Evolutionary conservation across 306 rosid species (phyloP).

Genomic region (Sindora glabra): DNA sequence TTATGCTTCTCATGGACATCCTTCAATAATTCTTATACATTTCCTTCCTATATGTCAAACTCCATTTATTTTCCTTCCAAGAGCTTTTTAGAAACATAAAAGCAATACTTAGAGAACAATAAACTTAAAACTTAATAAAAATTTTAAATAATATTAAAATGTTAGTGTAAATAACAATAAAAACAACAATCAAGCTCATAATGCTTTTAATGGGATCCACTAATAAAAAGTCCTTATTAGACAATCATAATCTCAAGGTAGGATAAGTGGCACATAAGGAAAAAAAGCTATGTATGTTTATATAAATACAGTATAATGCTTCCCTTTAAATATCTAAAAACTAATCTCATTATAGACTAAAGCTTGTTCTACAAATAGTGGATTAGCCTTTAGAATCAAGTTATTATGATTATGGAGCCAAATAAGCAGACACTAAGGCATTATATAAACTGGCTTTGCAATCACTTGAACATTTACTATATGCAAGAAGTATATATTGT

Average conservation of each 20-base stretch:
- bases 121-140: background rate
- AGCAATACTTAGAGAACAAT: conserved; percentile 10
- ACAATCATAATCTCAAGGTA: background rate
- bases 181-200: too few species aligned
- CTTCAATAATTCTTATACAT: conserved; percentile 47
- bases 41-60: conserved; percentile 64
- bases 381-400: background rate
- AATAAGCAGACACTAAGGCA: background rate
- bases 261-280: background rate
- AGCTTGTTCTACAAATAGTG: background rate
- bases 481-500: conserved; percentile 75
- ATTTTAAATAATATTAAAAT: background rate
- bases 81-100: conserved; percentile 60
- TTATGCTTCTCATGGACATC: conserved; percentile 74
- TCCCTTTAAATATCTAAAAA: background rate
- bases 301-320: background rate
- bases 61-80: conserved; percentile 71
- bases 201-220: background rate
- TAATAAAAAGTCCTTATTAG: too few species aligned
- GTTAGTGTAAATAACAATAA: background rate
- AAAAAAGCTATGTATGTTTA: background rate
- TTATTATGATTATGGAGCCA: background rate
- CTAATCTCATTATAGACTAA: background rate
- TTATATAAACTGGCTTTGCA: conserved; percentile 42
- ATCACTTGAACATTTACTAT: conserved; percentile 75